A percentile compares a stretch with the other conserved stretches of the same genome.
Conservation (phyloP, 257 asterid genomes). For the Primulina eburnea region DNA sequence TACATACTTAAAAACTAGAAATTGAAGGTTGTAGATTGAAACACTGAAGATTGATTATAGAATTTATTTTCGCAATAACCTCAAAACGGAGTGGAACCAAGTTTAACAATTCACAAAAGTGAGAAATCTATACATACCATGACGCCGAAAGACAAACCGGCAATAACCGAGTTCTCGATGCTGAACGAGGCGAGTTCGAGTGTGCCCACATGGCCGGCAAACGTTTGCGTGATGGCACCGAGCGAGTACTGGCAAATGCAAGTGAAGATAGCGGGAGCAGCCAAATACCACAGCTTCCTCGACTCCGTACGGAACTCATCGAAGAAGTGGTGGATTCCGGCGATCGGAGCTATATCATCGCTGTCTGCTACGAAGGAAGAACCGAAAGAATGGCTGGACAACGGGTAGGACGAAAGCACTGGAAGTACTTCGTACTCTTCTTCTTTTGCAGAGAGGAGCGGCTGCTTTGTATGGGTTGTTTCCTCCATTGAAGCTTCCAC, state of each 20-base stretch:
- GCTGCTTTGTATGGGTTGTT: not conserved
- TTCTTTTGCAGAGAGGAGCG: not conserved
- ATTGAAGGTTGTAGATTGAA: too few relatives aligned
- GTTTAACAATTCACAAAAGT: too few relatives aligned
- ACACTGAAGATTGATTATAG: too few relatives aligned
- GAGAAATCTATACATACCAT: not conserved
- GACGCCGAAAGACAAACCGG: constrained; percentile 25
- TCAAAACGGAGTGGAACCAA: not conserved
- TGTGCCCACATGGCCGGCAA: constrained; percentile 30
- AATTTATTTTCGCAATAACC: not conserved
- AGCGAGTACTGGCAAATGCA: constrained; percentile 33
- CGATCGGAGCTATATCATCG: constrained; percentile 23
- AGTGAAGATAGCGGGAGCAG: constrained; percentile 31
- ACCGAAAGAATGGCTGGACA: constrained; percentile 12
- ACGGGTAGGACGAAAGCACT: not conserved
- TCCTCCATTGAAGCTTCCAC: not conserved
- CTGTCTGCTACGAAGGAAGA: constrained; percentile 22
- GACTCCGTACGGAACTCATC: constrained; percentile 22
- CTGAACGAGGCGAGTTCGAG: constrained; percentile 31
- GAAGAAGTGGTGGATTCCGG: constrained; percentile 7
- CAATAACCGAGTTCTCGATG: constrained; percentile 26
- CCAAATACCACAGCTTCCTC: constrained; percentile 28
- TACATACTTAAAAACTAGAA: too few relatives aligned
- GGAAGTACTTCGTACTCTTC: not conserved
- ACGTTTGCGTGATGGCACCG: constrained; percentile 30